phyloP scores from a whole-genome alignment of 345 rosid genomes.

The Rhizophora apiculata region DNA sequence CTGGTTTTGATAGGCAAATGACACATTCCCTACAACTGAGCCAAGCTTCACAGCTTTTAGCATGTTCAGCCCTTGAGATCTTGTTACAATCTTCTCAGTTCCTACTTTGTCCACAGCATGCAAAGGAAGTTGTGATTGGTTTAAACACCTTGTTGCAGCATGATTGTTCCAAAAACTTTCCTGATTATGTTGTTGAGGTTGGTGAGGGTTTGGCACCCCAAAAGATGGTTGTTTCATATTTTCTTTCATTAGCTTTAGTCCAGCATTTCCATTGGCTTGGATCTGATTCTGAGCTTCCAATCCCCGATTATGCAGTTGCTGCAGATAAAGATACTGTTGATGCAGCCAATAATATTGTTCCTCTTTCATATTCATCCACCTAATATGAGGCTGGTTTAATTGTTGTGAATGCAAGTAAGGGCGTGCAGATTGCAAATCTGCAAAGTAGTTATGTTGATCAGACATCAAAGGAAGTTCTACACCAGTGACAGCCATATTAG shows the following conservation, averaged over 20 bases:
- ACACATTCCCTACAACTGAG: conserved; percentile 40
- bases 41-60: conserved; percentile 49
- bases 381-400: conserved; percentile 38
- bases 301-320: conserved; percentile 41
- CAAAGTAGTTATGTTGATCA: conserved; percentile 47
- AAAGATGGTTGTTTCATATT: conserved; percentile 43
- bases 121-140: conserved; percentile 23
- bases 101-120: conserved; percentile 39
- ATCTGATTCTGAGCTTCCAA: conserved; percentile 37
- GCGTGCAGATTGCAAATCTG: conserved; percentile 38
- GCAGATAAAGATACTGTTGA: conserved; percentile 40
- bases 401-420: conserved; percentile 42
- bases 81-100: conserved; percentile 61
- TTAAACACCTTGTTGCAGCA: conserved; percentile 39
- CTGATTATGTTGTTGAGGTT: conserved; percentile 44
- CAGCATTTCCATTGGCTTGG: conserved; percentile 32
- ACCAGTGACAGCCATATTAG: conserved; percentile 36
- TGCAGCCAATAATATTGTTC: conserved; percentile 43
- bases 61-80: conserved; percentile 51
- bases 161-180: conserved; percentile 39
- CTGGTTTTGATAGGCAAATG: conserved; percentile 32
- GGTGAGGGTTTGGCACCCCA: conserved; percentile 39
- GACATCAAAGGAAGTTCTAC: conserved; percentile 40
- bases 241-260: conserved; percentile 25
- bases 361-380: conserved; percentile 47